Percentiles rank a stretch among this genome's conserved stretches.
Conservation (phyloP, 2,329 filamentous ascomycete genomes). For the Fusarium sp. region DNA sequence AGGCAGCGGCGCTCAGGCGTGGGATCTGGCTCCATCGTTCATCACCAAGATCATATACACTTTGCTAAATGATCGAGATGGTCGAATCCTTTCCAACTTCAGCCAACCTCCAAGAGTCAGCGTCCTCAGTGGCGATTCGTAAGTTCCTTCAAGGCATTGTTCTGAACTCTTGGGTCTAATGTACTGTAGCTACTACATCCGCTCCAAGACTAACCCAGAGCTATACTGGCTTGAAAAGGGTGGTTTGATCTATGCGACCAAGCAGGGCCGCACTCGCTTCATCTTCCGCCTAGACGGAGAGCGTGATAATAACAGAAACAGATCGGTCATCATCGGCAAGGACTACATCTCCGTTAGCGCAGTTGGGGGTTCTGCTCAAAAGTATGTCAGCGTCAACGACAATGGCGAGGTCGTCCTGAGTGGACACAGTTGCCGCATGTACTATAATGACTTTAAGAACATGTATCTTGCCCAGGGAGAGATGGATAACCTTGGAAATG, state of each 20-base stretch:
- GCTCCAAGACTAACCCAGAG: conserved; percentile 3
- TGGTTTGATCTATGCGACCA: not conserved
- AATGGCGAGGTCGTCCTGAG: not conserved
- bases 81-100: not conserved
- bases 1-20: not conserved
- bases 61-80: not conserved
- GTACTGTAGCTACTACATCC: not conserved
- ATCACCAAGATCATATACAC: not conserved
- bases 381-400: conserved; percentile 1
- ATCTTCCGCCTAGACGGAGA: not conserved
- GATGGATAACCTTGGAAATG: not conserved
- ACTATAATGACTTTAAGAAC: not conserved
- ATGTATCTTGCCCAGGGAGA: conserved; percentile 1
- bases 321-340: not conserved
- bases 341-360: not conserved
- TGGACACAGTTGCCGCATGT: not conserved
- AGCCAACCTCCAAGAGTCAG: not conserved
- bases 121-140: not conserved
- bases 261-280: not conserved
- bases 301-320: not conserved
- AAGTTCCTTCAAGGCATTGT: not conserved
- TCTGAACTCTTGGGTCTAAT: not conserved
- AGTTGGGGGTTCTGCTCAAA: not conserved
- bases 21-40: not conserved
- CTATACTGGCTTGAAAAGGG: conserved; percentile 1